Evolutionary conservation across 176 grass and related monocot genomes (phyloP).

Genomic region (Hordeum vulgare): DNA sequence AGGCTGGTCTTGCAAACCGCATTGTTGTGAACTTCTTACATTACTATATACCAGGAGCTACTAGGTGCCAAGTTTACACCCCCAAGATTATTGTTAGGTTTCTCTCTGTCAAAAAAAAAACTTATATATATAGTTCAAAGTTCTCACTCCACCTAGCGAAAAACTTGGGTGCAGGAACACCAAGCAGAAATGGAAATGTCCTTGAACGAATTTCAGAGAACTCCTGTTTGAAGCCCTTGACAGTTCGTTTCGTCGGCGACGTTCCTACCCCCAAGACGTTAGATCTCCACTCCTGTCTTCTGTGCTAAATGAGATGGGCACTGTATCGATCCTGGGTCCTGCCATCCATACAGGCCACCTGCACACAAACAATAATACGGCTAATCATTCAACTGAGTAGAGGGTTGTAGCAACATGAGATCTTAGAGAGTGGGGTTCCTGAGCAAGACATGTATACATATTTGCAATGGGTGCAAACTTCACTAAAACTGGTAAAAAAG

Average conservation of each 20-base stretch:
- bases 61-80: neutral
- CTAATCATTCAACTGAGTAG: neutral
- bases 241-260: neutral
- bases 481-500: neutral
- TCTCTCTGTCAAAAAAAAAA: no score
- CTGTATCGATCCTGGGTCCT: neutral
- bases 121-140: no score
- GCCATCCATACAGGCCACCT: neutral
- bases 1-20: neutral
- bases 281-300: neutral
- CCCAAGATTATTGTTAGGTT: neutral
- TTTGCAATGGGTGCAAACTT: neutral
- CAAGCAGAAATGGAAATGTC: neutral
- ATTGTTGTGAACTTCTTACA: neutral
- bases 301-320: neutral
- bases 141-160: neutral
- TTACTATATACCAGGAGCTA: neutral
- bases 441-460: neutral
- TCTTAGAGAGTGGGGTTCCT: neutral
- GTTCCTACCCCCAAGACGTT: neutral
- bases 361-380: neutral
- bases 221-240: neutral
- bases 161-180: neutral
- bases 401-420: neutral
- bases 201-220: neutral